phyloP scores from a whole-genome alignment of 1,284 basidiomycete species.

The Melampsora occidentalis region DNA sequence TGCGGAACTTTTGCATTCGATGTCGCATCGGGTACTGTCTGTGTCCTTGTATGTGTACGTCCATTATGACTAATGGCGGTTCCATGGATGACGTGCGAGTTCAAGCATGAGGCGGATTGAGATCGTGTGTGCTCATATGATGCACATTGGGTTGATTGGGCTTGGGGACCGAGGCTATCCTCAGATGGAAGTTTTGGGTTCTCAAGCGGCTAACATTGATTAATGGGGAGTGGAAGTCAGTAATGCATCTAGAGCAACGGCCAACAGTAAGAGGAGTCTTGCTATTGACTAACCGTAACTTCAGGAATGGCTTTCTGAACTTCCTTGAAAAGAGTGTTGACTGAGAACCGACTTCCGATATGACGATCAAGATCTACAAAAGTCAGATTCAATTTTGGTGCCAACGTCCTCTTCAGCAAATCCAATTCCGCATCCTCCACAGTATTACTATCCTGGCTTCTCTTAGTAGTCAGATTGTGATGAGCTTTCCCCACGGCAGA shows the following conservation, averaged over 20 bases:
- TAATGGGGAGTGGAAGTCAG: background rate
- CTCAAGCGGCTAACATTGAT: background rate
- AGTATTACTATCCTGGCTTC: background rate
- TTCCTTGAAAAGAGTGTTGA: conserved; percentile 40
- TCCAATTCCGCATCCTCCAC: background rate
- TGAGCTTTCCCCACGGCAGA: no score
- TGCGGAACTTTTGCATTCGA: conserved; percentile 7
- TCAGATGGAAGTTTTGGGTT: background rate
- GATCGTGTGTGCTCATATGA: background rate
- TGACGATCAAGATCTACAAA: conserved; percentile 44
- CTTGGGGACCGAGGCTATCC: background rate
- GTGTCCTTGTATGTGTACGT: background rate
- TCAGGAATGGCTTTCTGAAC: conserved; percentile 41
- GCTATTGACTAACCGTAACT: conserved; percentile 23
- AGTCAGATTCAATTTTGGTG: conserved; percentile 37
- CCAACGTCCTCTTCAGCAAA: conserved; percentile 25
- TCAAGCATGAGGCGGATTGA: background rate
- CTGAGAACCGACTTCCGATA: conserved; percentile 41
- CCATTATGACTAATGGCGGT: no score
- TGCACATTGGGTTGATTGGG: background rate
- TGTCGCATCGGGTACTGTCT: background rate
- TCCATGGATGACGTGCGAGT: no score
- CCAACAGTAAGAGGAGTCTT: background rate
- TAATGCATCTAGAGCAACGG: background rate
- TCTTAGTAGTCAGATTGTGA: no score